These are phyloP conservation scores for Ceratocystis cacaofunesta DNA, from an alignment of 2,329 filamentous ascomycete genomes.

Conservation along the genomic window DNA sequence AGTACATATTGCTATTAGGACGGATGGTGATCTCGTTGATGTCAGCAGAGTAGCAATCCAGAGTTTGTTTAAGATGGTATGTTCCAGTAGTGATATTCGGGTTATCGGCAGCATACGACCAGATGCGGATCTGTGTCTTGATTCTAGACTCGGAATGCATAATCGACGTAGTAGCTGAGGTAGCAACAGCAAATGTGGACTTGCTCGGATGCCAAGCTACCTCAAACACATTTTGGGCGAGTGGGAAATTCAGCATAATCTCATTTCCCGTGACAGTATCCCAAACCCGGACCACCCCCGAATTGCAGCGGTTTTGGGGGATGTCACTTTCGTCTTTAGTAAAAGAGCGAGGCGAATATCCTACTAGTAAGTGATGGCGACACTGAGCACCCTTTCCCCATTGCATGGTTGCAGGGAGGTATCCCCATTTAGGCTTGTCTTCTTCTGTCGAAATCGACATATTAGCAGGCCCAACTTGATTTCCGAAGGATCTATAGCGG, in stretches of 20 bases:
- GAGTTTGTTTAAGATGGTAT: conserved; percentile 34
- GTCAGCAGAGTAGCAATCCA: conserved; percentile 45
- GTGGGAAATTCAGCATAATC: conserved; percentile 35
- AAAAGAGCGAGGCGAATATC: conserved; percentile 45
- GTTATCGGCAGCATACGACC: background rate
- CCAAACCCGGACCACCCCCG: conserved; percentile 48
- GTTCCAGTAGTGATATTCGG: background rate
- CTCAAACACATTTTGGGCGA: conserved; percentile 48
- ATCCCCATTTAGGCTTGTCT: conserved; percentile 36
- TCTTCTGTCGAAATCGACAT: background rate
- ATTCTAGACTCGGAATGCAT: conserved; percentile 30
- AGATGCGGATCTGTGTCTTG: conserved; percentile 42
- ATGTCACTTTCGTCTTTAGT: conserved; percentile 41
- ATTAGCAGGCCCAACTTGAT: conserved; percentile 8
- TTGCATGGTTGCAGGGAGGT: conserved; percentile 47
- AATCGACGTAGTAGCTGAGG: conserved; percentile 34
- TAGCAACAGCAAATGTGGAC: conserved; percentile 41
- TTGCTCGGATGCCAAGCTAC: conserved; percentile 46
- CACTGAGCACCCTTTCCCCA: conserved; percentile 38
- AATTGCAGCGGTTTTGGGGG: conserved; percentile 40
- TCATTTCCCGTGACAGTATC: conserved; percentile 31
- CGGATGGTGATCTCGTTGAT: conserved; percentile 48
- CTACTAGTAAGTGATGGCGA: conserved; percentile 41
- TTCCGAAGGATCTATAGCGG: conserved; percentile 24
- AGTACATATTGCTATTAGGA: conserved; percentile 36